Base-by-base conservation (phyloP, 2,329 filamentous ascomycete species). In the Hyphodiscus sp. region DNA sequence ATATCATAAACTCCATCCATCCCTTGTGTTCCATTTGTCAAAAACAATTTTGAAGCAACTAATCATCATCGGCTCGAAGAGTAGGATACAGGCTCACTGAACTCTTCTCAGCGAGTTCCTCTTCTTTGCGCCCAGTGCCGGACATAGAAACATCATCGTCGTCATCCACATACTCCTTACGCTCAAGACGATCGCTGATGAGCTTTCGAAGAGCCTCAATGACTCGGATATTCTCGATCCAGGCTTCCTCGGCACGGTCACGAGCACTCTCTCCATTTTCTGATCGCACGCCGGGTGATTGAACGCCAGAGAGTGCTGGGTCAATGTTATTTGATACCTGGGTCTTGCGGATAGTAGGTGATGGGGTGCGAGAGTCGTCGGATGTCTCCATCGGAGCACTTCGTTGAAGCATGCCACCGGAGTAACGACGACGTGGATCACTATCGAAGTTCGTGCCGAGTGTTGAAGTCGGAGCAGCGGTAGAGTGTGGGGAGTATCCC, bases 371-470 rank as follows among this genome's bases (percentile, higher is more conserved):
- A n/a, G 41, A 59, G 19, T 58, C 55, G 26, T 67, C 61, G 38
- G 57, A 55, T 9, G 49, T 46, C 20, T 70, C 68, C 61, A 66
- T 68, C 50, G 71, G 71, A 18, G 70, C 72, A 43, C 78, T 77
- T 50, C 78, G 77, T 70, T 87, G 84, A 43, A 87, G 78, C 75
- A 86, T 80, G 47, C 83, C 82, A 42, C 83, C 82, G 33, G 82
- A 82, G 70, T 82, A 86, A 55, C 83, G 80, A 49, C 83, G 81
- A 47, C 82, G 80, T 65, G 81, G 80, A 59, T 82, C 81, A 57
- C 72, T 74, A 54, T 84, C 81, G 58, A 85, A 86, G 64, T 73
- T 83, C 15, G 83, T 79, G 1, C 86, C 88, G 16, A 92, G 79
- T 20, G 85, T 86, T 15, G 87, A 83, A 1, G 87, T 72, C 26